Evolutionary conservation across 768 basidiomycete genomes (phyloP).

Genomic region (Mrakia hoshinonis): DNA sequence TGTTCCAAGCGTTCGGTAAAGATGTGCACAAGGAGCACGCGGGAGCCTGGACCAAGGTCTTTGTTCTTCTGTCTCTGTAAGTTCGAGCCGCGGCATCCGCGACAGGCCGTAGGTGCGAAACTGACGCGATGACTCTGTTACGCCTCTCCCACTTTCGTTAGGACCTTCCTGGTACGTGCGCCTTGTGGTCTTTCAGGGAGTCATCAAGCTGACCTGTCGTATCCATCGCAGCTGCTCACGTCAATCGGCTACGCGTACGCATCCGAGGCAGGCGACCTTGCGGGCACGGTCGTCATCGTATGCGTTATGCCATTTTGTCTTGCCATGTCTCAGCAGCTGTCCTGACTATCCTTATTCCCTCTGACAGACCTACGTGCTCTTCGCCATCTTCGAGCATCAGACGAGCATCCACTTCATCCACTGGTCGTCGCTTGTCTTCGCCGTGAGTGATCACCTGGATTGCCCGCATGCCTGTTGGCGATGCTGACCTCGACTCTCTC

Average conservation of each 20-base stretch:
- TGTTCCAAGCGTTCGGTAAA: conserved; percentile 51
- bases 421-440: conserved; percentile 65
- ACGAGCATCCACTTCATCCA: conserved; percentile 71
- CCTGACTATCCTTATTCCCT: neutral
- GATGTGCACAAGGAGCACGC: conserved; percentile 56
- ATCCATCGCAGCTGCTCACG: conserved; percentile 65
- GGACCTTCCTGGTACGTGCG: conserved; percentile 8
- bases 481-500: neutral
- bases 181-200: conserved; percentile 16
- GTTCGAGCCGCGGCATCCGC: neutral
- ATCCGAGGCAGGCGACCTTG: conserved; percentile 78
- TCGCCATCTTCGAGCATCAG: conserved; percentile 68
- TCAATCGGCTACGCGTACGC: conserved; percentile 67
- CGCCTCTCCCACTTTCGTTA: conserved; percentile 18
- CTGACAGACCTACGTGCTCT: conserved; percentile 84
- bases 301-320: neutral
- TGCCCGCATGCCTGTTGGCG: neutral
- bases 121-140: neutral
- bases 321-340: neutral
- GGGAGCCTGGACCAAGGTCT: conserved; percentile 86
- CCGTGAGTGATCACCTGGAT: neutral
- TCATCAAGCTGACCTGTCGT: conserved; percentile 47
- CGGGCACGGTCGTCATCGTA: conserved; percentile 61
- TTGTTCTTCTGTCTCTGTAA: conserved; percentile 68
- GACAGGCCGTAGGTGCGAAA: neutral